These are phyloP conservation scores for Geotrichum ghanense DNA, from an alignment of 805 yeast species.

Conservation along the genomic window DNA sequence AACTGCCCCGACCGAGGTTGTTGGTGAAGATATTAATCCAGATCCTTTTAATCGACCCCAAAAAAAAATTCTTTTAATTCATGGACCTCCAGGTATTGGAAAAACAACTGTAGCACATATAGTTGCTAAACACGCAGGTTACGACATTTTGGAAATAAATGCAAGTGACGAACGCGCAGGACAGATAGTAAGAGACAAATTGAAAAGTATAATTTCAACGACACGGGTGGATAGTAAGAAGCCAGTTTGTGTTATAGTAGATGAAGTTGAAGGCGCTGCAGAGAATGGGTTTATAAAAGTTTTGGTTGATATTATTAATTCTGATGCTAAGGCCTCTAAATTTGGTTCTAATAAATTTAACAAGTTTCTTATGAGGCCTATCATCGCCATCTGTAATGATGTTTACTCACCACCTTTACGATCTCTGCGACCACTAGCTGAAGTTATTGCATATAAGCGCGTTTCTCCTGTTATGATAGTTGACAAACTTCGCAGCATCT, in stretches of 20 bases:
- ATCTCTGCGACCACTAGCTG: constrained; percentile 60
- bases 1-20: constrained; percentile 27
- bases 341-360: constrained; percentile 22
- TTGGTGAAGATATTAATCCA: neutral
- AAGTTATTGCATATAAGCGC: constrained; percentile 53
- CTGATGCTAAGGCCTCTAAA: constrained; percentile 45
- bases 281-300: constrained; percentile 46
- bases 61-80: constrained; percentile 56
- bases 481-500: constrained; percentile 39
- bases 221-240: constrained; percentile 42
- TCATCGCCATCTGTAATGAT: constrained; percentile 87
- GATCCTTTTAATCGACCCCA: constrained; percentile 52
- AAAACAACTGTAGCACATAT: constrained; percentile 84
- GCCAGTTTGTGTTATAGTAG: constrained; percentile 76
- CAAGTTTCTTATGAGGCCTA: constrained; percentile 59
- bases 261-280: constrained; percentile 78
- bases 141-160: constrained; percentile 70
- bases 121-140: constrained; percentile 72
- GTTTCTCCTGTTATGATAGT: constrained; percentile 39
- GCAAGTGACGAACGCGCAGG: constrained; percentile 75
- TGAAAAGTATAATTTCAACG: constrained; percentile 52
- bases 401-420: constrained; percentile 67
- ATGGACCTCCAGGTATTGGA: constrained; percentile 92
- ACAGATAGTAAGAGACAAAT: constrained; percentile 39
- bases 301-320: constrained; percentile 42